A percentile compares a stretch with the other conserved stretches of the same genome.
These are phyloP conservation scores for Globisporangium acanthophoron DNA, from an alignment of 352 stramenopile species.

Conservation along the genomic window DNA sequence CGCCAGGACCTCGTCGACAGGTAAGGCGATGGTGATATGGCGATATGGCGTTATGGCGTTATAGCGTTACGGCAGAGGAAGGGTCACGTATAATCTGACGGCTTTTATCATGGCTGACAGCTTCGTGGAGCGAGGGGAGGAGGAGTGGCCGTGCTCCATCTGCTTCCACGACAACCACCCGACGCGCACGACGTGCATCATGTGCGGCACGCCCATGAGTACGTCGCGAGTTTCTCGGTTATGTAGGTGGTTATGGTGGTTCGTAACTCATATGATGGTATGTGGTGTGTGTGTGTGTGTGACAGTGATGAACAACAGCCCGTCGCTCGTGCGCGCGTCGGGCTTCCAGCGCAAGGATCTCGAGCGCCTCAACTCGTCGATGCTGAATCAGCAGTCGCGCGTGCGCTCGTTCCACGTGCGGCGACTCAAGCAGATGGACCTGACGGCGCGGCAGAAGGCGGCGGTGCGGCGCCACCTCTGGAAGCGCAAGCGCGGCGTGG, in stretches of 20 bases:
- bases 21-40: conserved; percentile 11
- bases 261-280: background rate
- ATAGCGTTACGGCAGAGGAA: background rate
- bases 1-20: conserved; percentile 78
- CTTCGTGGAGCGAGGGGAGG: conserved; percentile 72
- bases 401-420: conserved; percentile 83
- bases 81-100: background rate
- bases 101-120: background rate
- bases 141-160: conserved; percentile 84
- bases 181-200: conserved; percentile 73
- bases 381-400: conserved; percentile 77
- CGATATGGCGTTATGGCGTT: background rate
- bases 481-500: conserved; percentile 45
- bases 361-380: conserved; percentile 54
- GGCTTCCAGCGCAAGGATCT: conserved; percentile 61
- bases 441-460: conserved; percentile 60
- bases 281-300: background rate
- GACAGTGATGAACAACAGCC: conserved; percentile 38
- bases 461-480: conserved; percentile 59
- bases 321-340: conserved; percentile 64
- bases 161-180: conserved; percentile 88
- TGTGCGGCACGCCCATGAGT: conserved; percentile 66
- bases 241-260: too few species aligned
- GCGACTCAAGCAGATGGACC: conserved; percentile 77
- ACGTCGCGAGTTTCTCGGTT: conserved; percentile 2